These are phyloP conservation scores for Elaphomyces granulatus DNA, from an alignment of 495 filamentous ascomycete genomes.

Conservation along the genomic window DNA sequence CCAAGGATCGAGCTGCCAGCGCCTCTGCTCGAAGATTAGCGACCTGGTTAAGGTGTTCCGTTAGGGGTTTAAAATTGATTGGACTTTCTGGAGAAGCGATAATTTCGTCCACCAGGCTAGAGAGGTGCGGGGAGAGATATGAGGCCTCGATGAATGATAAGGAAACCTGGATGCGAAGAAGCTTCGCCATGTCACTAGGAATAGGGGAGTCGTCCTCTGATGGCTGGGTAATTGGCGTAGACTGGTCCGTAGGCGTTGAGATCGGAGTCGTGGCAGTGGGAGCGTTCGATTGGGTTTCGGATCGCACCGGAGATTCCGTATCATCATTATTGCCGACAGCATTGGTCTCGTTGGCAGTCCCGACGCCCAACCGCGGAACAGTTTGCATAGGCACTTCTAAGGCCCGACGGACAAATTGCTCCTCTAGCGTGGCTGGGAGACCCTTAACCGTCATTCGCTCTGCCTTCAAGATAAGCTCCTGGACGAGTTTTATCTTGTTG, in stretches of 20 bases:
- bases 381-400: slow-evolving; percentile 59
- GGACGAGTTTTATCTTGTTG: slow-evolving; percentile 51
- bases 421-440: slow-evolving; percentile 71
- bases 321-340: slow-evolving; percentile 9
- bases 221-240: slow-evolving; percentile 11
- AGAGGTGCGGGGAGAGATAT: slow-evolving; percentile 48
- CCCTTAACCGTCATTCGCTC: slow-evolving; percentile 46
- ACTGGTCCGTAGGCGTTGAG: slow-evolving; percentile 30
- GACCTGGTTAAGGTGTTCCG: slow-evolving; percentile 49
- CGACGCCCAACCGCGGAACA: slow-evolving; percentile 35
- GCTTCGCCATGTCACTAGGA: slow-evolving; percentile 33
- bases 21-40: slow-evolving; percentile 53
- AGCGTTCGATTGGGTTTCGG: slow-evolving; percentile 20
- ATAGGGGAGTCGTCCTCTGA: slow-evolving; percentile 12
- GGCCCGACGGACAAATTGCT: slow-evolving; percentile 62
- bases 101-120: slow-evolving; percentile 29
- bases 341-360: slow-evolving; percentile 7
- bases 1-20: slow-evolving; percentile 44
- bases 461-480: slow-evolving; percentile 56
- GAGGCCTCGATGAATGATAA: slow-evolving; percentile 60
- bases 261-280: slow-evolving; percentile 20
- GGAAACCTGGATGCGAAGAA: slow-evolving; percentile 61
- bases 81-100: slow-evolving; percentile 31
- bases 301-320: slow-evolving; percentile 18
- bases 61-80: slow-evolving; percentile 55